These are phyloP conservation scores for Cymodocea nodosa DNA, from an alignment of 116 monocot species.

Conservation along the genomic window DNA sequence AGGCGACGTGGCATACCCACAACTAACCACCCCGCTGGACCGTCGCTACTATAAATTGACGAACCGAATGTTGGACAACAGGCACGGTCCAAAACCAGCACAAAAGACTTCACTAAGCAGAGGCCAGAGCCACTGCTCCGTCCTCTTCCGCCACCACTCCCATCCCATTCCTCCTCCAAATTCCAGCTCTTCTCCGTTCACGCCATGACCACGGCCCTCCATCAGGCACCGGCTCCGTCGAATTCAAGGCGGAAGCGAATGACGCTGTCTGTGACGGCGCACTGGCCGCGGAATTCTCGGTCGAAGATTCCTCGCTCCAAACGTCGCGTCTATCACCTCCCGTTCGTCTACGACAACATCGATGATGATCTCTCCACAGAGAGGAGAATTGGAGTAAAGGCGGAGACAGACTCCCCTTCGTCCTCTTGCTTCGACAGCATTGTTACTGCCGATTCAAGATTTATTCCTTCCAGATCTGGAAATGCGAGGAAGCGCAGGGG, in stretches of 20 bases:
- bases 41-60: too few species aligned
- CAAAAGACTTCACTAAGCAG: neutral
- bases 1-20: too few species aligned
- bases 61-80: neutral
- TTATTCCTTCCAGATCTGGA: slow-evolving; percentile 8
- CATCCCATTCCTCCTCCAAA: neutral
- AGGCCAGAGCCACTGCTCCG: neutral
- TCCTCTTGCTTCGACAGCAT: slow-evolving; percentile 54
- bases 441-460: slow-evolving; percentile 22
- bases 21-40: too few species aligned
- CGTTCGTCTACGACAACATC: slow-evolving; percentile 4
- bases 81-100: neutral
- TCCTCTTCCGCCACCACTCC: neutral
- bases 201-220: neutral
- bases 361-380: slow-evolving; percentile 14
- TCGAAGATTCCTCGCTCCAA: slow-evolving; percentile 47
- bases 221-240: neutral
- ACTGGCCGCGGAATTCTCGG: slow-evolving; percentile 28
- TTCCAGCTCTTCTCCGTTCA: neutral
- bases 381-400: slow-evolving; percentile 4
- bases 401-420: slow-evolving; percentile 13
- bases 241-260: neutral
- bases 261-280: neutral
- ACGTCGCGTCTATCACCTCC: slow-evolving; percentile 19
- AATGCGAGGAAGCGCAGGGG: slow-evolving; percentile 9